Evolutionary conservation across 169 alveolate species (phyloP).

Genomic region (Cystoisospora suis): DNA sequence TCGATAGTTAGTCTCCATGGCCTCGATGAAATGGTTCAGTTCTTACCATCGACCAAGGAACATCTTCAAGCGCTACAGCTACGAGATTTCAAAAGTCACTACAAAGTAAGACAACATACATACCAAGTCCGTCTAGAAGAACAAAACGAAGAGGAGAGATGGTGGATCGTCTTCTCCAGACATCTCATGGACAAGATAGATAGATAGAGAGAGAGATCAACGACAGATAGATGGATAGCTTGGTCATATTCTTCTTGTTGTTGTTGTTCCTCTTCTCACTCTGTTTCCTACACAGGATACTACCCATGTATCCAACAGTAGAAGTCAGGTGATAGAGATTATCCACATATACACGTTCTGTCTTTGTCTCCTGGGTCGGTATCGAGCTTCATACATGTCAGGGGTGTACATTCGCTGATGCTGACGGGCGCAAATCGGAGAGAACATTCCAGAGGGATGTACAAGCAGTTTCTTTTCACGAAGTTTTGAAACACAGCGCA

Average conservation of each 20-base stretch:
- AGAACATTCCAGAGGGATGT: too few relatives aligned
- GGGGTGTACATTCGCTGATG: too few relatives aligned
- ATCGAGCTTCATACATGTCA: too few relatives aligned
- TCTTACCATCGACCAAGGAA: not conserved
- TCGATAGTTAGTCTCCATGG: constrained; percentile 21
- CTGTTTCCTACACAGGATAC: not conserved
- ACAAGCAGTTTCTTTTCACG: too few relatives aligned
- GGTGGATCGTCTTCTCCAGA: not conserved
- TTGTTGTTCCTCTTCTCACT: not conserved
- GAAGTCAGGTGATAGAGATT: too few relatives aligned
- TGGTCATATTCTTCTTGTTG: not conserved
- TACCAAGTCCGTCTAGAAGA: too few relatives aligned
- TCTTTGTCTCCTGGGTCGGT: too few relatives aligned
- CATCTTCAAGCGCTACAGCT: not conserved
- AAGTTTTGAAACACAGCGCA: too few relatives aligned
- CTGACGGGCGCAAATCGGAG: too few relatives aligned
- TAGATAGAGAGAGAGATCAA: not conserved
- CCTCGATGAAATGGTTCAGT: constrained; percentile 6
- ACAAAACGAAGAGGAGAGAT: not conserved
- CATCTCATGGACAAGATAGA: not conserved
- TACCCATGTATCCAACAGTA: too few relatives aligned
- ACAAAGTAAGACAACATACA: too few relatives aligned
- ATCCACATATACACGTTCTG: too few relatives aligned
- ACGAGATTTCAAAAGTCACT: not conserved
- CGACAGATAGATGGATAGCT: not conserved